Base-by-base conservation (phyloP, 1,139 yeast species). In the Lodderomyces orthopsilosis region DNA sequence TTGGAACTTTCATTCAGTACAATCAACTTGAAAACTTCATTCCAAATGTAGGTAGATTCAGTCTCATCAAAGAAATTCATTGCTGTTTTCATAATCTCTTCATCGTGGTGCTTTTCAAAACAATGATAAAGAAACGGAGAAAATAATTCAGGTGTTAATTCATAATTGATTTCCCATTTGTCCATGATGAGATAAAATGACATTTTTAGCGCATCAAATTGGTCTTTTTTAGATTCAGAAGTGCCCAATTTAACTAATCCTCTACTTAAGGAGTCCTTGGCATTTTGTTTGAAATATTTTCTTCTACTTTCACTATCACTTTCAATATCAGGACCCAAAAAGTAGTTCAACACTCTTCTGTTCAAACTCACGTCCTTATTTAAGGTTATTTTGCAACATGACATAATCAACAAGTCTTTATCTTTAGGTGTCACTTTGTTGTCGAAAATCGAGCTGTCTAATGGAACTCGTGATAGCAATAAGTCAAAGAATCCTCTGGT, bases 321-420 rank as follows among this genome's bases (percentile, higher is more conserved):
- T 22, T 46, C 43, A 1, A 52, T 64, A 18, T 74, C 79, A 2
- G 96, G 94, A 0, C 98, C 98, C 37, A 91, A 64, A 8, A 93
- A 66, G 94, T 96, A 91, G 51, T 77, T 83, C 96, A 98, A 91
- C 23, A 93, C 70, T 52, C 99, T 75, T 61, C 98, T 74, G 59
- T 93, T 94, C 49, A 93, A 73, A 15, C 97, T 88, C 96, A 93
- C 89, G 61, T 93, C 99, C 53, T 83, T 83, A 37, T 84, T 79
- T 41, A 90, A 67, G 1, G 94, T 84, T 0, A 91, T 81, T 10
- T 71, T 63, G 38, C 88, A 75, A 27, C 93, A 86, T 6, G 83
- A 70, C 61, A 81, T 69, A 19, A 88, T 63, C 38, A 93, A 63
- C 24, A 75, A 56, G 47, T 79, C 75, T 44, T 77, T 74, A 52